Conservation (phyloP, 768 basidiomycete genomes). For the Royoungia palumana region DNA sequence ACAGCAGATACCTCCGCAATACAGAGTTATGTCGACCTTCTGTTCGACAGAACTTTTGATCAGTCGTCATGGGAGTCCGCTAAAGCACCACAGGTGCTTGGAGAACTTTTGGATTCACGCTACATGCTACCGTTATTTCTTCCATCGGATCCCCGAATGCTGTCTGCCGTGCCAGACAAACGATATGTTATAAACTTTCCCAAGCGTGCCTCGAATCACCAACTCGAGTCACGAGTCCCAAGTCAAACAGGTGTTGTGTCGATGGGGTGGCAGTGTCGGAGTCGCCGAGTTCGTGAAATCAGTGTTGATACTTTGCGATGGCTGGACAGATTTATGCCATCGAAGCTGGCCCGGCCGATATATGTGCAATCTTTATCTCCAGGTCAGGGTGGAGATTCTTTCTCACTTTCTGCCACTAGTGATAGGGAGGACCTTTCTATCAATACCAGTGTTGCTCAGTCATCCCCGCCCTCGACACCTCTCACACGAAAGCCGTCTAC, state of each 20-base stretch:
- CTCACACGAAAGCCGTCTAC: conserved; percentile 66
- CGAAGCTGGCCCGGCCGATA: conserved; percentile 51
- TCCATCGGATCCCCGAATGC: conserved; percentile 74
- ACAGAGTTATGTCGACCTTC: conserved; percentile 66
- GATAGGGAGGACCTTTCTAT: conserved; percentile 34
- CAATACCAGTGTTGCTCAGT: conserved; percentile 35
- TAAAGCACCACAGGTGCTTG: conserved; percentile 74
- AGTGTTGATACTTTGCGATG: conserved; percentile 59
- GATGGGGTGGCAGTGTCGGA: conserved; percentile 58
- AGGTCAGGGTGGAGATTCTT: conserved; percentile 26
- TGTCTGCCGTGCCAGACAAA: conserved; percentile 65
- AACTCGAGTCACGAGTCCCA: conserved; percentile 34
- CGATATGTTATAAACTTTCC: conserved; percentile 18
- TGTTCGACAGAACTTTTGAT: conserved; percentile 70
- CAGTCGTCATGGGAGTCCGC: conserved; percentile 75
- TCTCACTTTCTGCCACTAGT: conserved; percentile 30
- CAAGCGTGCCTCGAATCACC: conserved; percentile 15
- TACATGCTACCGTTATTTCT: conserved; percentile 88
- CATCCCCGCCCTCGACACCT: conserved; percentile 40
- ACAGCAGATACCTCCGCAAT: conserved; percentile 34
- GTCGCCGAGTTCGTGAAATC: conserved; percentile 59
- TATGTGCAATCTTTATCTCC: conserved; percentile 34
- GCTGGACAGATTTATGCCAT: conserved; percentile 61
- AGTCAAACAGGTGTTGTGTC: conserved; percentile 40
- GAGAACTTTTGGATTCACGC: conserved; percentile 89